Percentiles rank a stretch among this genome's conserved stretches.
Conservation (phyloP, 2,329 filamentous ascomycete species). For the Phaeoacremonium minimum region DNA sequence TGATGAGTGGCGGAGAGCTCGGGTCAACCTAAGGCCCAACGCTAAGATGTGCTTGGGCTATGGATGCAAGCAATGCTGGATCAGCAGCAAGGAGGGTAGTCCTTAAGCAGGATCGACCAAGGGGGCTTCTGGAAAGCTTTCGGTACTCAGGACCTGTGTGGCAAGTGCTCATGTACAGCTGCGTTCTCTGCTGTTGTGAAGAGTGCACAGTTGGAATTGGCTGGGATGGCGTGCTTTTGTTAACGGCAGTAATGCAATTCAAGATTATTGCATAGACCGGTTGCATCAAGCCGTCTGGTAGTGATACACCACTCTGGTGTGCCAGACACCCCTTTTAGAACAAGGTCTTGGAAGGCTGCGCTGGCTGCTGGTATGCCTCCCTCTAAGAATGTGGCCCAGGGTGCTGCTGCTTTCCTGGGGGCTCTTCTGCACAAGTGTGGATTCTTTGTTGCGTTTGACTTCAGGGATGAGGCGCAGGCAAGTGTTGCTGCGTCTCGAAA, state of each 20-base stretch:
- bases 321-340: slow-evolving; percentile 6
- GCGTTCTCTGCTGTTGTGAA: slow-evolving; percentile 1
- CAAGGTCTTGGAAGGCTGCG: slow-evolving; percentile 5
- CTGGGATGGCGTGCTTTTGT: too few species aligned
- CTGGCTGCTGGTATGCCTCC: slow-evolving; percentile 6
- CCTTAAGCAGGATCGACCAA: slow-evolving; percentile 10
- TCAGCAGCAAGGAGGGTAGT: slow-evolving; percentile 6
- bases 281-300: slow-evolving; percentile 9
- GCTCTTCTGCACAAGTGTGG: slow-evolving; percentile 6
- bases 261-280: slow-evolving; percentile 12
- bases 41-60: slow-evolving; percentile 6
- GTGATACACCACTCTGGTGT: slow-evolving; percentile 5
- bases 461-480: too few species aligned
- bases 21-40: slow-evolving; percentile 2
- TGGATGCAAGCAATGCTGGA: slow-evolving; percentile 1
- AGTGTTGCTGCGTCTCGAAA: too few species aligned
- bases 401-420: neutral
- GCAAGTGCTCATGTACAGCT: slow-evolving; percentile 8
- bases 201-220: too few species aligned
- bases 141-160: slow-evolving; percentile 7
- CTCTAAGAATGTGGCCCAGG: slow-evolving; percentile 5
- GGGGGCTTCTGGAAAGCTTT: slow-evolving; percentile 11
- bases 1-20: slow-evolving; percentile 5
- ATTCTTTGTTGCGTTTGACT: slow-evolving; percentile 11
- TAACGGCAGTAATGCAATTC: slow-evolving; percentile 6